phyloP scores from a whole-genome alignment of 352 stramenopile genomes.

The Halophytophthora batemanensis region DNA sequence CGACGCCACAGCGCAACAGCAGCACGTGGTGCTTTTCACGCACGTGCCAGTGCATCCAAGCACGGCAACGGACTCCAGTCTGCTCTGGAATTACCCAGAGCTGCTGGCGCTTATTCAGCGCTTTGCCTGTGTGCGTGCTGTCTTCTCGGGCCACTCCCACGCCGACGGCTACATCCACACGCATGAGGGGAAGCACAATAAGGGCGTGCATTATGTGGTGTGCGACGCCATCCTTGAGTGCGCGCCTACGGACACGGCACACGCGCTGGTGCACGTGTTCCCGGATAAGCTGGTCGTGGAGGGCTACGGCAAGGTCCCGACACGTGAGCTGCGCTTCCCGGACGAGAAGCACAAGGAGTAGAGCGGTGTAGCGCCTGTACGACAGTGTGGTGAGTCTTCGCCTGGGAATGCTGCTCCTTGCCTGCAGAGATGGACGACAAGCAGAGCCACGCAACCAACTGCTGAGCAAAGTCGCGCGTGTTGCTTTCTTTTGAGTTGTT shows the following conservation, averaged over 20 bases:
- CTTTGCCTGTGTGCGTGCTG: slow-evolving; percentile 46
- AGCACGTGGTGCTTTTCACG: slow-evolving; percentile 73
- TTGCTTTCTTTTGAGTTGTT: too few species aligned
- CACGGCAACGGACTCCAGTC: slow-evolving; percentile 27
- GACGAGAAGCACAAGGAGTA: background rate
- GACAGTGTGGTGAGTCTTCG: too few species aligned
- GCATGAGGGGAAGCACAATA: slow-evolving; percentile 26
- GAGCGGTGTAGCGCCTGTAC: too few species aligned
- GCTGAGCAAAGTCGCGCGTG: too few species aligned
- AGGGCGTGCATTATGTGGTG: slow-evolving; percentile 67
- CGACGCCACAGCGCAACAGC: slow-evolving; percentile 15
- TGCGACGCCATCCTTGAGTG: slow-evolving; percentile 73
- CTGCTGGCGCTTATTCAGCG: slow-evolving; percentile 46
- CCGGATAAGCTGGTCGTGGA: slow-evolving; percentile 47
- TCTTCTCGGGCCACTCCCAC: slow-evolving; percentile 76
- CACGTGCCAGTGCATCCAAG: slow-evolving; percentile 66
- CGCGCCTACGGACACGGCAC: slow-evolving; percentile 45
- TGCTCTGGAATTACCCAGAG: slow-evolving; percentile 82
- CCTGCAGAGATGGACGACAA: too few species aligned
- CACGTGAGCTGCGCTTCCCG: slow-evolving; percentile 46
- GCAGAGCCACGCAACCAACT: too few species aligned
- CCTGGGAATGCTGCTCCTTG: too few species aligned
- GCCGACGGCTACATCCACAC: slow-evolving; percentile 47
- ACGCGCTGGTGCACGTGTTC: slow-evolving; percentile 62
- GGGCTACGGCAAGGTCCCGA: slow-evolving; percentile 59